phyloP scores from a whole-genome alignment of 23 red algal species.

The Pyropia haitanensis region DNA sequence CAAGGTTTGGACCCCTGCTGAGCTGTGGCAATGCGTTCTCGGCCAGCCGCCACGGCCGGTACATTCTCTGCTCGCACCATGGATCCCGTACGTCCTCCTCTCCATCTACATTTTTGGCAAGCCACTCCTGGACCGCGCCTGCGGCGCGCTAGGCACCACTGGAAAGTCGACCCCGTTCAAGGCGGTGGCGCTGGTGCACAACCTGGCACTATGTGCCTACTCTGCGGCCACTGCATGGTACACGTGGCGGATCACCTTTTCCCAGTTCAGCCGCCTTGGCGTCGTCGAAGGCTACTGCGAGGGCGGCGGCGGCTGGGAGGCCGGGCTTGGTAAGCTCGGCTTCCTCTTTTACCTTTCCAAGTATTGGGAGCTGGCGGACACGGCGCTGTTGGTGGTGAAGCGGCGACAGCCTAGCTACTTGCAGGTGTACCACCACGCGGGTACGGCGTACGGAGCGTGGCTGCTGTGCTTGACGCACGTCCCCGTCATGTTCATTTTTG shows the following conservation, averaged over 20 bases:
- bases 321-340: slow-evolving; percentile 34
- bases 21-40: no score
- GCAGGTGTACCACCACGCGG: slow-evolving; percentile 58
- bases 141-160: slow-evolving; percentile 23
- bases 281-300: slow-evolving; percentile 27
- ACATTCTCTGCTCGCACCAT: no score
- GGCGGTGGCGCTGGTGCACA: slow-evolving; percentile 22
- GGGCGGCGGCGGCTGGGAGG: slow-evolving; percentile 12
- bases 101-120: slow-evolving; percentile 20
- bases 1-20: no score
- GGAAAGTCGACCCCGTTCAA: slow-evolving; percentile 24
- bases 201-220: slow-evolving; percentile 16
- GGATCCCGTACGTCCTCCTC: slow-evolving; percentile 1
- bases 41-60: no score
- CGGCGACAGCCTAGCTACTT: slow-evolving; percentile 26
- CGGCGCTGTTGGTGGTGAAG: slow-evolving; percentile 60
- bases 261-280: slow-evolving; percentile 13
- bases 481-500: slow-evolving; percentile 47
- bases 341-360: slow-evolving; percentile 96
- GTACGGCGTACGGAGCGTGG: slow-evolving; percentile 39
- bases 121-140: slow-evolving; percentile 11
- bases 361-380: slow-evolving; percentile 85
- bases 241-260: slow-evolving; percentile 19
- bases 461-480: slow-evolving; percentile 28
- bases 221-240: slow-evolving; percentile 17